Evolutionary conservation across 1,284 basidiomycete genomes (phyloP).

Genomic region (Sphagnurus paluster): DNA sequence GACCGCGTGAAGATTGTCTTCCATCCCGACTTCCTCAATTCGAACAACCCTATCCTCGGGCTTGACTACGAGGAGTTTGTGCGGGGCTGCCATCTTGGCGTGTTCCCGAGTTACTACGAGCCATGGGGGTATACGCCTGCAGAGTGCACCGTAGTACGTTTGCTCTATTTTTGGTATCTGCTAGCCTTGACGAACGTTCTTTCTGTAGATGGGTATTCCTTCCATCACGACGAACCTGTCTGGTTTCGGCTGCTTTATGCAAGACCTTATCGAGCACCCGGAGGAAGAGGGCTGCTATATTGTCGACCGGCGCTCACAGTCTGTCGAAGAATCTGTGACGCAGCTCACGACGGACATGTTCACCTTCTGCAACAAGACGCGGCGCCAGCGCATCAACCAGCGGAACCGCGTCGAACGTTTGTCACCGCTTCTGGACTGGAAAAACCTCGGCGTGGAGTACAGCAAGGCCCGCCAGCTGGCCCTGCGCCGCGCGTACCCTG

Average conservation of each 20-base stretch:
- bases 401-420: conserved; percentile 96
- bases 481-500: conserved; percentile 92
- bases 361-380: conserved; percentile 84
- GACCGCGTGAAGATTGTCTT: conserved; percentile 96
- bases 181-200: conserved; percentile 1
- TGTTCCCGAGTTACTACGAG: conserved; percentile 96
- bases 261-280: conserved; percentile 94
- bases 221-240: conserved; percentile 97
- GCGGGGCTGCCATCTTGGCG: conserved; percentile 94
- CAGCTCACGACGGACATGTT: conserved; percentile 75
- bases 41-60: conserved; percentile 95
- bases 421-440: conserved; percentile 95
- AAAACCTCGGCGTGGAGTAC: conserved; percentile 96
- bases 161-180: not conserved
- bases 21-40: conserved; percentile 98
- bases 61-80: conserved; percentile 99
- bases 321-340: conserved; percentile 90
- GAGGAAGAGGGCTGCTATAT: conserved; percentile 92
- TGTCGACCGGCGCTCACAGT: conserved; percentile 88
- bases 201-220: conserved; percentile 90
- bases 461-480: conserved; percentile 93
- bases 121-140: conserved; percentile 92
- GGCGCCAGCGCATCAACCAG: conserved; percentile 97
- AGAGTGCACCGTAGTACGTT: conserved; percentile 78
- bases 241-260: conserved; percentile 98